These are phyloP conservation scores for Pseudogymnoascus sp. DNA, from an alignment of 2,329 filamentous ascomycete genomes.

Conservation along the genomic window DNA sequence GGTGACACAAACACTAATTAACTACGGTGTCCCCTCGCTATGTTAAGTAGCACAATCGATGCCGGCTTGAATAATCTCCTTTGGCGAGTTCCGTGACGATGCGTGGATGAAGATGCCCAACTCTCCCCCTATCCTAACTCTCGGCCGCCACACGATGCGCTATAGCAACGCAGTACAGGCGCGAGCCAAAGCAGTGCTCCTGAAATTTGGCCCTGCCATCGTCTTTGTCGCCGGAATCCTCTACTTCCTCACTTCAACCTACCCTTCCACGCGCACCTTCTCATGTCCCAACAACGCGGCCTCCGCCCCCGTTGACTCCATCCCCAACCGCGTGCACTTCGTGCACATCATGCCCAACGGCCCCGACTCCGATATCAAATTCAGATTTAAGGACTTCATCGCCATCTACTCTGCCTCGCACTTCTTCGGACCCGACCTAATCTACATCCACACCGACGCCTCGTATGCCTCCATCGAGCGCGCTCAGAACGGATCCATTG, in stretches of 20 bases:
- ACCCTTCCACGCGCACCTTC: not conserved
- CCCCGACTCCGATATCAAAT: conserved; percentile 12
- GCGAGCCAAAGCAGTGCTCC: not conserved
- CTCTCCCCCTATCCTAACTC: not conserved
- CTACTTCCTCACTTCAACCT: not conserved
- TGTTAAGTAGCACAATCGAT: not conserved
- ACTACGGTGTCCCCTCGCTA: not conserved
- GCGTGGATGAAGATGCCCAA: not conserved
- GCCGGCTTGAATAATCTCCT: not conserved
- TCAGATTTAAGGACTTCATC: conserved; percentile 22
- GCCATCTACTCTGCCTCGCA: conserved; percentile 21
- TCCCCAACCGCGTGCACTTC: conserved; percentile 25
- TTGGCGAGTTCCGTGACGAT: not conserved
- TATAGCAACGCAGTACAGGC: not conserved
- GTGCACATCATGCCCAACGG: conserved; percentile 19
- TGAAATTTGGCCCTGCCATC: not conserved
- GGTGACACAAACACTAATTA: not conserved
- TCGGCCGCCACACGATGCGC: not conserved
- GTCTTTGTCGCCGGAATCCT: not conserved
- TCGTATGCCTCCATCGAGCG: conserved; percentile 11
- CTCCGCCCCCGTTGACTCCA: conserved; percentile 1
- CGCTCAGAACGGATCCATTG: conserved; percentile 8
- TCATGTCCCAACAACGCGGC: not conserved
- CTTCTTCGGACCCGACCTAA: conserved; percentile 18
- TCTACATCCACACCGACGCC: conserved; percentile 26